A percentile compares a stretch with the other conserved stretches of the same genome.
Evolutionary conservation across 768 basidiomycete species (phyloP).

Genomic region (Melanogaster broomeanus): DNA sequence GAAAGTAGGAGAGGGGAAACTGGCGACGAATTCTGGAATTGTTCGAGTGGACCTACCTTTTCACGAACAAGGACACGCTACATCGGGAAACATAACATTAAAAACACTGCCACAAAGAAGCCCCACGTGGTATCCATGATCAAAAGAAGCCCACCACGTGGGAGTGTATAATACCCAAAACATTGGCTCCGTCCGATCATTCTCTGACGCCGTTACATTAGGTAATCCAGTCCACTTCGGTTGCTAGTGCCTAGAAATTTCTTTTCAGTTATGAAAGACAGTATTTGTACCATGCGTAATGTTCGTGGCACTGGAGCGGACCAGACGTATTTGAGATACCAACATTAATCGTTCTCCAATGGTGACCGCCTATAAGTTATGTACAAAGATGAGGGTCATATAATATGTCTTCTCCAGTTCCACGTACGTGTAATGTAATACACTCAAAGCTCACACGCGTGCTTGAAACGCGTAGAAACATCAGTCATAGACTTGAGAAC

Average conservation of each 20-base stretch:
- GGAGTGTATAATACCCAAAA: constrained; percentile 19
- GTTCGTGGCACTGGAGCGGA: constrained; percentile 3
- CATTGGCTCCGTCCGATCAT: constrained; percentile 7
- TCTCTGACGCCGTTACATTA: not conserved
- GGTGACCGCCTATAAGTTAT: constrained; percentile 1
- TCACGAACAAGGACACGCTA: constrained; percentile 42
- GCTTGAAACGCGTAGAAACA: not conserved
- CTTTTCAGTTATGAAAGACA: not conserved
- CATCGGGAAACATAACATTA: constrained; percentile 38
- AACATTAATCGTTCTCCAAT: not conserved
- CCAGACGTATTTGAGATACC: constrained; percentile 1
- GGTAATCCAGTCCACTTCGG: not conserved
- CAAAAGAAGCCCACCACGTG: constrained; percentile 36
- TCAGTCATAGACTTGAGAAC: constrained; percentile 44
- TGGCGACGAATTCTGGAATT: constrained; percentile 13
- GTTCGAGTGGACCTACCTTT: constrained; percentile 27
- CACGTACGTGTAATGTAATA: constrained; percentile 6
- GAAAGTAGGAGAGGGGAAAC: constrained; percentile 19
- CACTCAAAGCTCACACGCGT: not conserved
- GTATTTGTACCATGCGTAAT: constrained; percentile 4
- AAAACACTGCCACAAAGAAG: constrained; percentile 30
- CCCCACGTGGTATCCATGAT: constrained; percentile 31
- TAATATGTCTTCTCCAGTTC: constrained; percentile 5
- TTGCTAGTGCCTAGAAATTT: not conserved
- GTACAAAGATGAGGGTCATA: constrained; percentile 6